A percentile compares a stretch with the other conserved stretches of the same genome.
These are phyloP conservation scores for Calonectria pauciramosa DNA, from an alignment of 2,329 filamentous ascomycete genomes.

Conservation along the genomic window DNA sequence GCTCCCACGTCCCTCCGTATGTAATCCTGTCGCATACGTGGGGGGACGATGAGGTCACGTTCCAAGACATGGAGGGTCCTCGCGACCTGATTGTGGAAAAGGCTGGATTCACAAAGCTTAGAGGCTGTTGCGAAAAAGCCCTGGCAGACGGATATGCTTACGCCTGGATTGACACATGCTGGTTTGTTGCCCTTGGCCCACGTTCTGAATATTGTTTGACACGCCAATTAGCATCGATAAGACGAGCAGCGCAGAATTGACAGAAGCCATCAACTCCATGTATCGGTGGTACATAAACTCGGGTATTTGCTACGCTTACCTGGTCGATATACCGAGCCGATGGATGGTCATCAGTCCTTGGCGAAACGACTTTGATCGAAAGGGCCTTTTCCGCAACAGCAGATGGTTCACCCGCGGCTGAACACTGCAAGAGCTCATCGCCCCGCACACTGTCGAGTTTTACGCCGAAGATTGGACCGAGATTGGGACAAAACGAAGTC, in stretches of 20 bases:
- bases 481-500: not conserved
- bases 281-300: not conserved
- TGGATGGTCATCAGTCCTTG: not conserved
- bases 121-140: not conserved
- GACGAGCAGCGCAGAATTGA: not conserved
- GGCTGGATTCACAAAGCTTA: not conserved
- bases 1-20: not conserved
- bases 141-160: not conserved
- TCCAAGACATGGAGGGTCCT: not conserved
- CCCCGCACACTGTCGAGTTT: not conserved
- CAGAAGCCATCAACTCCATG: not conserved
- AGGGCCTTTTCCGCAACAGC: not conserved
- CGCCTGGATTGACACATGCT: not conserved
- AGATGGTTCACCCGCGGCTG: not conserved
- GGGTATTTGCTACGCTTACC: not conserved
- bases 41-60: not conserved
- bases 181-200: not conserved
- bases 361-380: not conserved
- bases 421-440: not conserved
- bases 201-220: not conserved
- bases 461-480: not conserved
- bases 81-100: not conserved
- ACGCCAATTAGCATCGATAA: not conserved
- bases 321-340: not conserved
- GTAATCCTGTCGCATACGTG: not conserved